Evolutionary conservation across 768 basidiomycete species (phyloP), one percentile per base, ranked within the genome.

Genomic region (Kwoniella heveanensis): DNA sequence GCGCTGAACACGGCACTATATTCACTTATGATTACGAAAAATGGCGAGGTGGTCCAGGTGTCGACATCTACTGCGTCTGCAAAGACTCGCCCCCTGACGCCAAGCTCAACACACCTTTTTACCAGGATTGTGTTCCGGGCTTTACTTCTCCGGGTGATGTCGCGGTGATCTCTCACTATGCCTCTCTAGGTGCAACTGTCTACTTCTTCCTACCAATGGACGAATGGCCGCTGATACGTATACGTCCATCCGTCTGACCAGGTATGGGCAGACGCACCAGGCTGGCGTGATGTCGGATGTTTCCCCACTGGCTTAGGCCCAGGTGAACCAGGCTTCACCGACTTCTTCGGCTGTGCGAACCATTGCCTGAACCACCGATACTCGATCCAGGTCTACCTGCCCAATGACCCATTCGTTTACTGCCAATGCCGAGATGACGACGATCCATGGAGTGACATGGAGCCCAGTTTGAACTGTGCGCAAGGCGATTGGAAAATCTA

Each of bases 401-500:
- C 6, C 4, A 3, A 44, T 19, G 17, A 44, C 19, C 39, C 39
- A 8, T 3, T 9, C 15, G 17, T 44, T 44, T 9, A 44, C 15
- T 44, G 39, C 15, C 39, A 44, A 44, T 44, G 39, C 19, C 39
- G 39, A 7, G 39, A 44, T 19, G 19, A 44, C 39, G 39, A 44
- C 19, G 39, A 44, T 44, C 39, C 39, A 17, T 44, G 39, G 39
- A 44, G 39, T 17, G 39, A 17, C 9, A 44, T 44, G 39, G 39
- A 9, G 15, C 39, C 39, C 4, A 44, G 39, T 17, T 44, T 44
- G 15, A 44, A 44, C 29, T 58, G 57, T 21, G 57, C 47, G 1
- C 19, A 49, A 27, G 57, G 48, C 17, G 57, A 58, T 22, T 58
- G 57, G 57, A 29, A 22, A 13, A 25, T 46, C n/a, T 58, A 58